These are phyloP conservation scores for Sarocladium strictum DNA, from an alignment of 2,329 filamentous ascomycete genomes.

Conservation along the genomic window DNA sequence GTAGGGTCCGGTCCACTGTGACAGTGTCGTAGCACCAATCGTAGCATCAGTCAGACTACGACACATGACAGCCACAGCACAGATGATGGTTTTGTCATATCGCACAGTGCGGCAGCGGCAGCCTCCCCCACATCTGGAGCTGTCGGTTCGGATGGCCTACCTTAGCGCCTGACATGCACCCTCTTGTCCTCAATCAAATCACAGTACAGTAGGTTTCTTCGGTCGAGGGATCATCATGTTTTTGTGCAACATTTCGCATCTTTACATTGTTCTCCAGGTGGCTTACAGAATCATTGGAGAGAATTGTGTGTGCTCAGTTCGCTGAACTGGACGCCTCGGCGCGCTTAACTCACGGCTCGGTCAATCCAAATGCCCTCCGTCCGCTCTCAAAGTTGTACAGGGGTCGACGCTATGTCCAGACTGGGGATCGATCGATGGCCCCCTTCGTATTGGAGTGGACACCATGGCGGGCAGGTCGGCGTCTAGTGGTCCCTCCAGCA, in stretches of 20 bases:
- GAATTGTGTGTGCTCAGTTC: no score
- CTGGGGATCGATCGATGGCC: conserved; percentile 7
- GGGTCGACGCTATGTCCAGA: conserved; percentile 6
- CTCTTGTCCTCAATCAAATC: not conserved
- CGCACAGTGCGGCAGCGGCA: not conserved
- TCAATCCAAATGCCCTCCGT: not conserved
- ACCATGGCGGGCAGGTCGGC: not conserved
- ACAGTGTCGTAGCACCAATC: not conserved
- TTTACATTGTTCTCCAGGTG: no score
- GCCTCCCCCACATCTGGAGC: not conserved
- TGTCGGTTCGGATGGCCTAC: conserved; percentile 2
- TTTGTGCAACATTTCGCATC: no score
- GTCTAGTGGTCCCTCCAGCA: not conserved
- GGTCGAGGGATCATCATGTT: no score
- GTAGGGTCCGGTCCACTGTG: no score
- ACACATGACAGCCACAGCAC: not conserved
- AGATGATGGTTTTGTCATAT: not conserved
- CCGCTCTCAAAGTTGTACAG: not conserved
- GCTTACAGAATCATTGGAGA: no score
- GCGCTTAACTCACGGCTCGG: no score
- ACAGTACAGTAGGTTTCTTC: not conserved
- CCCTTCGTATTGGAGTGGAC: conserved; percentile 8
- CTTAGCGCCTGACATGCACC: not conserved
- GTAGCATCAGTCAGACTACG: not conserved
- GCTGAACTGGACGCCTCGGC: no score